Evolutionary conservation across 768 basidiomycete species (phyloP), one percentile per base, ranked within the genome.

Genomic region (Naganishia antarctica): DNA sequence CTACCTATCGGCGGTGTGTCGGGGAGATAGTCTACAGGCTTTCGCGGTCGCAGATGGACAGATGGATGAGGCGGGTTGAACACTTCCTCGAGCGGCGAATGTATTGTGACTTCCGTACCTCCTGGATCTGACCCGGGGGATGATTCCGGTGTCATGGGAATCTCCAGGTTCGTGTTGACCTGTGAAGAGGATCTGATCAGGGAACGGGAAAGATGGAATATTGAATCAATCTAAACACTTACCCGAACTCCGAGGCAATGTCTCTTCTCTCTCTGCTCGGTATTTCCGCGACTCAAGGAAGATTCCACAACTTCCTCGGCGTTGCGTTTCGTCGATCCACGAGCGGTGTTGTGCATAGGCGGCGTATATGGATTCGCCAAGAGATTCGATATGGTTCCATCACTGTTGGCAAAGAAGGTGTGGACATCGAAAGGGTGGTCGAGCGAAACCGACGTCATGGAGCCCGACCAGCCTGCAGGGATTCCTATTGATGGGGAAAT

Each of bases 331-430:
- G 31, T 15, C 21, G 53, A 26, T 29, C 28, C 3, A 21, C 21
- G 53, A 11, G 23, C 21, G 23, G 12, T 37, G 4, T 21, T 21
- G 11, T 3, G n/a, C n/a, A 40, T 41, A 18, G 53, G 23, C 7
- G 31, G 53, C 2, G 25, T 26, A 16, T 25, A 40, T 4, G 53
- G 37, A 3, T 32, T 32, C 21, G 53, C 32, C 18, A 34, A 4
- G 4, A 57, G 23, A 16, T 40, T 40, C 2, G 53, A 57, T 5
- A 40, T 57, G 11, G 53, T 57, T 5, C 53, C 53, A 25, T 57
- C 53, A 40, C 26, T 40, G 53, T 57, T 57, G 3, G 53, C 53
- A 21, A 57, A 37, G 53, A 57, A 57, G 6, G 53, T 57, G 15
- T 57, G 53, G 15, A 57, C 5, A 12, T 57, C 32, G 23, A 37